Base-by-base conservation (phyloP, 2,329 filamentous ascomycete species). In the Thielaviopsis euricoi region DNA sequence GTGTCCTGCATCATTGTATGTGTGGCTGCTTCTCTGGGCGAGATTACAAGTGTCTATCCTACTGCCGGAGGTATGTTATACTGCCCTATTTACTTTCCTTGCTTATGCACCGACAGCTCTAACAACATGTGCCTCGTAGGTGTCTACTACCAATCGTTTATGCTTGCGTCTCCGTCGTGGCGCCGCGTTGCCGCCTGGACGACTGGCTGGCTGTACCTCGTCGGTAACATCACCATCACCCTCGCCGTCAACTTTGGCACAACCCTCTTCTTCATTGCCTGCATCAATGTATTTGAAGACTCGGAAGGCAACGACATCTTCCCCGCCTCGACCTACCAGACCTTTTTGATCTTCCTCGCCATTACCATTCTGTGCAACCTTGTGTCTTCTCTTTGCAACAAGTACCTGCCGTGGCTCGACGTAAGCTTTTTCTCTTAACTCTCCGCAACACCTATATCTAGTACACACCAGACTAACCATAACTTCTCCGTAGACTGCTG, bases 241-340 rank as follows among this genome's bases (percentile, higher is more conserved):
- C 74, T 89, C n/a, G 79, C 85, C n/a, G 85, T 89, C 66, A 87
- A 87, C 72, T 89, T 89, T 64, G 86, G 85, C 6, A 88, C 86
- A 3, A 85, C 82, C 0, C 79, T 89, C 62, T 77, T 81, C 67
- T 69, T 79, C 59, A 73, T 79, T 58, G 74, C 71, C 15, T 79
- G 76, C 65, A 66, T 81, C 67, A 78, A 80, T 59, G 74, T 81
- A 40, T 81, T 80, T 60, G 71, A 77, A 58, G 68, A 68, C 2
- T 67, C 70, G 40, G 67, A 70, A 6, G 76, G 73, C 50, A 67
- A 69, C 12, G 70, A 67, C 12, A 66, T 80, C 60, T 70, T 79
- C 53, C 67, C 67, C 2, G 75, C 71, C 52, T 75, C 73, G 50
- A 66, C 73, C 26, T 89, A 84, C 74, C 84, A 89, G 67, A 73